Percentiles rank a stretch among this genome's conserved stretches.
phyloP scores from a whole-genome alignment of 208 protist genomes.

The Trypanosoma theileri region DNA sequence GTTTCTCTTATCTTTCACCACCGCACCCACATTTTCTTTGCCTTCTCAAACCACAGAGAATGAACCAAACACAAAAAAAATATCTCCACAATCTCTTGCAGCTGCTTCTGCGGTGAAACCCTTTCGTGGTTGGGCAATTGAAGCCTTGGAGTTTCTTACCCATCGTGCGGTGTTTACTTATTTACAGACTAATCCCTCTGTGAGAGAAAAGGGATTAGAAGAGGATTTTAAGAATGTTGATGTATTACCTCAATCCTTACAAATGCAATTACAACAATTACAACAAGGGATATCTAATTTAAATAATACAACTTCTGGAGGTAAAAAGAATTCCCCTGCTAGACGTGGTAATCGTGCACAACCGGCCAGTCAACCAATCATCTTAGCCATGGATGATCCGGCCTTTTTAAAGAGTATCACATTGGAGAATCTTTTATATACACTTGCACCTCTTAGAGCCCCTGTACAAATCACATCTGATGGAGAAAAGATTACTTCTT shows the following conservation, averaged over 20 bases:
- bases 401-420: slow-evolving; percentile 13
- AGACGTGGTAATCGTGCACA: background rate
- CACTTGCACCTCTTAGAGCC: background rate
- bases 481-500: background rate
- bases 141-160: slow-evolving; percentile 25
- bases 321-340: slow-evolving; percentile 5
- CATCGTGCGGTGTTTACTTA: slow-evolving; percentile 13
- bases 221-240: slow-evolving; percentile 14
- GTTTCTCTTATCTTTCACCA: slow-evolving; percentile 26
- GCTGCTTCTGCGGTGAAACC: background rate
- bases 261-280: background rate
- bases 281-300: background rate
- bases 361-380: background rate
- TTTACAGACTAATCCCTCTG: slow-evolving; percentile 11
- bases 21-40: background rate
- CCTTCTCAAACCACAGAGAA: background rate
- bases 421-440: slow-evolving; percentile 11
- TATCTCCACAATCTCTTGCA: background rate
- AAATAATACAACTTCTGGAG: background rate
- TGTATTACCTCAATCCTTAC: background rate
- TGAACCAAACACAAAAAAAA: background rate
- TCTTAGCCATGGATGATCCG: slow-evolving; percentile 11
- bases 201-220: background rate
- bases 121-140: slow-evolving; percentile 18
- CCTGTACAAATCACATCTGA: background rate